Conservation (phyloP, 75 land plant genomes). For the Gnetum montanum region DNA sequence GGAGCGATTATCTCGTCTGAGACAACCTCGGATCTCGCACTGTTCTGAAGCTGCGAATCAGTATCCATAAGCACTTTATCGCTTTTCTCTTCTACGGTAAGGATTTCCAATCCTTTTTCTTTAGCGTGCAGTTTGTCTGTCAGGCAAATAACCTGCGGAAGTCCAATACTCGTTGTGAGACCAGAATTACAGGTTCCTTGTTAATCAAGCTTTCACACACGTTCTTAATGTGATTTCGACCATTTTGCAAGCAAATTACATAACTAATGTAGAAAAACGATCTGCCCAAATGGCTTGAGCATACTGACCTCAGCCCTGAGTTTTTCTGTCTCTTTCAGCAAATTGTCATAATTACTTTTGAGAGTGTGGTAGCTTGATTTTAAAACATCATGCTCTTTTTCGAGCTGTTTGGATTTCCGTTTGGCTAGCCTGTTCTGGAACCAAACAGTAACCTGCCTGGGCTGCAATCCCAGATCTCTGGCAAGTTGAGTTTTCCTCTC, state of each 20-base stretch:
- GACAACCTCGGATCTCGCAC: not conserved
- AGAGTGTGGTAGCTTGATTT: constrained; percentile 1
- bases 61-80: not conserved
- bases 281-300: no score
- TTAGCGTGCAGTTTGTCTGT: not conserved
- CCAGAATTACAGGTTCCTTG: no score
- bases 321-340: not conserved
- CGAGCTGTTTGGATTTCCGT: not conserved
- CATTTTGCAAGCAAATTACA: no score
- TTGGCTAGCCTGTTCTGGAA: not conserved
- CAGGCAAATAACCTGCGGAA: constrained; percentile 1
- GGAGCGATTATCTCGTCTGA: not conserved
- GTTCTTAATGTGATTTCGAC: no score
- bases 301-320: not conserved
- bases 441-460: not conserved
- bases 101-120: constrained; percentile 1
- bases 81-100: not conserved
- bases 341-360: not conserved
- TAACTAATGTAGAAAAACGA: no score
- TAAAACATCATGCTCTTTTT: not conserved
- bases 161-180: no score
- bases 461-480: constrained; percentile 2
- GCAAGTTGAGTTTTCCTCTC: not conserved
- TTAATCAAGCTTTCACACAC: no score
- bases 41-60: not conserved